Evolutionary conservation across 2,329 filamentous ascomycete species (phyloP), one percentile per base, ranked within the genome.

Genomic region (Diaporthe vexans): DNA sequence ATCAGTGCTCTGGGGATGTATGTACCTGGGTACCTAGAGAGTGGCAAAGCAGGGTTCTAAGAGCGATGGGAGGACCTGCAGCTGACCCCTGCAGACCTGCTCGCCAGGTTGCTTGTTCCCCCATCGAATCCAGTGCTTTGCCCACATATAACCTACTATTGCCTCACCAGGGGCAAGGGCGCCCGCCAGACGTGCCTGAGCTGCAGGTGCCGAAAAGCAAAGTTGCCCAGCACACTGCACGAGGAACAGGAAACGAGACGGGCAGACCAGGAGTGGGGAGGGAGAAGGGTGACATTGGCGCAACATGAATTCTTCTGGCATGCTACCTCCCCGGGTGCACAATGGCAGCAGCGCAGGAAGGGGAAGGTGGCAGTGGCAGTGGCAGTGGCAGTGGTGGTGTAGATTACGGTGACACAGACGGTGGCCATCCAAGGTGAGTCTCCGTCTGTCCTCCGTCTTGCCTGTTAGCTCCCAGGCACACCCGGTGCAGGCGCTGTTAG

Each of bases 191-290:
- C 40, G 26, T 63, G 58, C 58, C 21, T 48, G 40, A 40, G n/a
- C 58, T 63, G 59, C 59, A 63, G 59, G 43, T 63, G 59, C 59
- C 59, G 37, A 63, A 63, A 48, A 48, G 59, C 46, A 63, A 63
- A 63, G 24, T 26, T 8, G 43, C 24, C 33, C 19, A 29, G 17
- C 40, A 46, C 21, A 46, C 21, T 33, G 40, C 8, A 15, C 15
- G 24, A 33, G 40, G 40, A 29, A 48, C 40, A 63, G 40, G 24
- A 33, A 13, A 46, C 40, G 17, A 15, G 37, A 40, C 10, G 58
- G 8, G 43, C 13, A 43, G 15, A 11, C 26, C 17, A 19, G 26
- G 24, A 33, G 29, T 33, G 54, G 19, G 26, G 26, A 43, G 58
- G n/a, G 29, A 7, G 43, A 40, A 61, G 35, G 33, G 58, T 61